A percentile compares a stretch with the other conserved stretches of the same genome.
These are phyloP conservation scores for Fusarium domesticum DNA, from an alignment of 2,329 filamentous ascomycete species.

Conservation along the genomic window DNA sequence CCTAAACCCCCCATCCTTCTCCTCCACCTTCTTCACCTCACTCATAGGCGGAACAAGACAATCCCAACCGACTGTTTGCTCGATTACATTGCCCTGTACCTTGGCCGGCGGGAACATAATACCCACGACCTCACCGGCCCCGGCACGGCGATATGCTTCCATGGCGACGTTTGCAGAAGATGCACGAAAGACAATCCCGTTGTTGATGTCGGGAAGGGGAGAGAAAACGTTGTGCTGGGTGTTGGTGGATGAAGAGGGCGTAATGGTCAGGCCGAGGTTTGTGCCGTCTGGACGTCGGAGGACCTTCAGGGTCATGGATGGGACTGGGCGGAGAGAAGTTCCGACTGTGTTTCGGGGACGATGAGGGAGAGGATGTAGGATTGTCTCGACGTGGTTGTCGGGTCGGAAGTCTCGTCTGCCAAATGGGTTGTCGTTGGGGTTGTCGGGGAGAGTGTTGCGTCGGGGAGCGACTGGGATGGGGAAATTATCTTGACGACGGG, in stretches of 20 bases:
- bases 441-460: not conserved
- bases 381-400: not conserved
- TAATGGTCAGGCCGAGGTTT: slow-evolving; percentile 2
- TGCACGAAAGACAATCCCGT: slow-evolving; percentile 9
- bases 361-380: not conserved
- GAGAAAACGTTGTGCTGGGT: slow-evolving; percentile 4
- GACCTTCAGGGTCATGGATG: slow-evolving; percentile 7
- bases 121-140: slow-evolving; percentile 1
- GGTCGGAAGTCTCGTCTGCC: not conserved
- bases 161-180: not conserved
- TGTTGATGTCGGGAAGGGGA: not conserved
- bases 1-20: not conserved
- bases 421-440: not conserved
- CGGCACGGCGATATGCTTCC: not conserved
- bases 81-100: not conserved
- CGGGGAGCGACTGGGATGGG: not conserved
- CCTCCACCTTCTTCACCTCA: not conserved
- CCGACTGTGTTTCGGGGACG: not conserved
- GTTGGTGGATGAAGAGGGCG: not conserved
- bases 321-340: not conserved
- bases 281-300: slow-evolving; percentile 1
- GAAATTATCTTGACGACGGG: not conserved
- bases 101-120: slow-evolving; percentile 11
- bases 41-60: not conserved
- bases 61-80: slow-evolving; percentile 7